Evolutionary conservation across 2,329 filamentous ascomycete species (phyloP).

Genomic region (Cucurbitaria berberidis): DNA sequence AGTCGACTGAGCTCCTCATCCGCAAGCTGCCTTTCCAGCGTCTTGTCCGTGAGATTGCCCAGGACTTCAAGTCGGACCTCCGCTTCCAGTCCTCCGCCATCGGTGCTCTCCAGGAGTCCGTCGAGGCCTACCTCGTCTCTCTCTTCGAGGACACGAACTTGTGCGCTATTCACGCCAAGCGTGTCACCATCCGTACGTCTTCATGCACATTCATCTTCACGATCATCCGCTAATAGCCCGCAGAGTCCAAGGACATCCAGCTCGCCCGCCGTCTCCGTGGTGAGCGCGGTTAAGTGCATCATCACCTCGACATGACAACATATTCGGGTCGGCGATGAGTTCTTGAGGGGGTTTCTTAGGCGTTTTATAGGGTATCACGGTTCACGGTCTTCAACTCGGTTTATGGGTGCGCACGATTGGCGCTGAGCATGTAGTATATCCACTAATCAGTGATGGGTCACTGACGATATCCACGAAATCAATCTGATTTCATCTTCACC

Average conservation of each 20-base stretch:
- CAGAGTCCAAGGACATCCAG: slow-evolving; percentile 96
- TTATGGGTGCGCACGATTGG: slow-evolving; percentile 45
- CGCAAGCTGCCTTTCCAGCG: slow-evolving; percentile 80
- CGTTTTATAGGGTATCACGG: slow-evolving; percentile 46
- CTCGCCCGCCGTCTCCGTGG: slow-evolving; percentile 70
- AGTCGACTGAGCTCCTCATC: slow-evolving; percentile 84
- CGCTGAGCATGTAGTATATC: slow-evolving; percentile 50
- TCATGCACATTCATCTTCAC: background rate
- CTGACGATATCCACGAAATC: slow-evolving; percentile 44
- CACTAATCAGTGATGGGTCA: slow-evolving; percentile 45
- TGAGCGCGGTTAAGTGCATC: slow-evolving; percentile 57
- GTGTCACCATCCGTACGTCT: slow-evolving; percentile 75
- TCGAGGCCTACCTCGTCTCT: slow-evolving; percentile 96
- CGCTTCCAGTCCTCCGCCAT: slow-evolving; percentile 97
- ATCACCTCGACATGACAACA: slow-evolving; percentile 33
- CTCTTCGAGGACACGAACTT: slow-evolving; percentile 99
- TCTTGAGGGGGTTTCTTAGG: slow-evolving; percentile 38
- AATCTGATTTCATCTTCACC: slow-evolving; percentile 37
- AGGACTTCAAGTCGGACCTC: slow-evolving; percentile 70
- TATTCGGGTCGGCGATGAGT: slow-evolving; percentile 32
- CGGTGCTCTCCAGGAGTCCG: slow-evolving; percentile 88
- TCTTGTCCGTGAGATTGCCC: slow-evolving; percentile 78
- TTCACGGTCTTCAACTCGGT: slow-evolving; percentile 46
- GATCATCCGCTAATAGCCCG: slow-evolving; percentile 24
- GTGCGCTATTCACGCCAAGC: slow-evolving; percentile 98